Conservation (phyloP, 139 green algal genomes). For the Bryopsis sp. region DNA sequence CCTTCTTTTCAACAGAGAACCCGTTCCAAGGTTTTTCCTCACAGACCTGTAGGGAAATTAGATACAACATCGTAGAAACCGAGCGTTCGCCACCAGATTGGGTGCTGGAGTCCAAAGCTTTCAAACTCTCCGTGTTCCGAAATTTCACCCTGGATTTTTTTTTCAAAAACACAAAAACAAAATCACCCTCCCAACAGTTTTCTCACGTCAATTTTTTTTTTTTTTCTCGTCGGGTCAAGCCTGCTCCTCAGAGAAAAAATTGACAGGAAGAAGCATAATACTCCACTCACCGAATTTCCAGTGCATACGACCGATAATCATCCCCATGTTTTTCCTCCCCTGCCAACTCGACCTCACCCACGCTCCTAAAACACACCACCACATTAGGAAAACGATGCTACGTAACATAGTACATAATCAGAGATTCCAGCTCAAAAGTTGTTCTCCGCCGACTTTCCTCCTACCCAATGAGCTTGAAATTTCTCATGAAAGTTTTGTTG, state of each 20-base stretch:
- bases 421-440: neutral
- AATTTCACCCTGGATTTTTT: slow-evolving; percentile 62
- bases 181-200: neutral
- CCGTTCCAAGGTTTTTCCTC: neutral
- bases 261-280: neutral
- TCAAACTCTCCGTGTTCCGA: slow-evolving; percentile 61
- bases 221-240: neutral
- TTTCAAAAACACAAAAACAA: neutral
- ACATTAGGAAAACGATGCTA: neutral
- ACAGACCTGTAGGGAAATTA: slow-evolving; percentile 83
- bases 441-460: neutral
- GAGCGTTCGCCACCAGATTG: slow-evolving; percentile 92
- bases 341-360: slow-evolving; percentile 53
- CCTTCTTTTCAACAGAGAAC: neutral
- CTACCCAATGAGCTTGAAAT: slow-evolving; percentile 70
- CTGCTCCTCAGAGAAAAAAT: neutral
- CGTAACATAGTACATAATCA: neutral
- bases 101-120: slow-evolving; percentile 62
- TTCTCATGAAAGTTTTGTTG: slow-evolving; percentile 60
- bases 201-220: neutral
- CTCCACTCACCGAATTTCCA: slow-evolving; percentile 43
- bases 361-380: neutral
- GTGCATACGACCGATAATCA: slow-evolving; percentile 62
- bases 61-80: slow-evolving; percentile 96
- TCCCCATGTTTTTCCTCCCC: slow-evolving; percentile 46